Percentiles rank a stretch among this genome's conserved stretches.
These are phyloP conservation scores for Abortiporus biennis DNA, from an alignment of 1,284 basidiomycete species.

Conservation along the genomic window DNA sequence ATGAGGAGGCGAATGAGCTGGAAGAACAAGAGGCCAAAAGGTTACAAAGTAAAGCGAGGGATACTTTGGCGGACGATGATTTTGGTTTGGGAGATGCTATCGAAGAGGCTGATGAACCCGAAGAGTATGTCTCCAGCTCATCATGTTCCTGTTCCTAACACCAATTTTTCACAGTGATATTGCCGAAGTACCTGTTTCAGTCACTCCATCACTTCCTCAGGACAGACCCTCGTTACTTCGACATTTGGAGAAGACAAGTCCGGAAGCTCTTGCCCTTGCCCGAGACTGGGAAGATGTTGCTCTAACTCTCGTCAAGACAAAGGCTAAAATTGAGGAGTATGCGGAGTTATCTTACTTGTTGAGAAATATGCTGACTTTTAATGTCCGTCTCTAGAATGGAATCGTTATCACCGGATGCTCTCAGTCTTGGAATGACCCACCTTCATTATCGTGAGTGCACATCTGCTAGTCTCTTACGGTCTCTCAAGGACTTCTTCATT, in stretches of 20 bases:
- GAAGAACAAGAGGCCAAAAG: slow-evolving; percentile 86
- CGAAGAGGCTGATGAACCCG: slow-evolving; percentile 31
- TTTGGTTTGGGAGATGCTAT: slow-evolving; percentile 76
- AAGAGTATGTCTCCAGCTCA: slow-evolving; percentile 35
- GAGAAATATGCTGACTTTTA: too few relatives aligned
- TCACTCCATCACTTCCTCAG: slow-evolving; percentile 32
- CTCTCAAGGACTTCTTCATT: slow-evolving; percentile 4
- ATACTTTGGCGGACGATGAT: slow-evolving; percentile 72
- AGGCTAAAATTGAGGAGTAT: slow-evolving; percentile 52
- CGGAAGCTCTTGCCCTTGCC: slow-evolving; percentile 72
- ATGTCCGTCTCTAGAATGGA: slow-evolving; percentile 38
- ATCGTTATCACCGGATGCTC: slow-evolving; percentile 37
- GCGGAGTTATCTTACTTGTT: too few relatives aligned
- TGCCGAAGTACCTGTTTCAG: slow-evolving; percentile 26
- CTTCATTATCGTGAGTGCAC: slow-evolving; percentile 65
- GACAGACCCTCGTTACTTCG: slow-evolving; percentile 65
- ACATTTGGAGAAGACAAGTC: slow-evolving; percentile 75
- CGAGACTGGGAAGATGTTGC: slow-evolving; percentile 72
- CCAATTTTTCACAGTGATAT: slow-evolving; percentile 11
- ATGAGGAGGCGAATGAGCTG: slow-evolving; percentile 80
- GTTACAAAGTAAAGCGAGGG: slow-evolving; percentile 72
- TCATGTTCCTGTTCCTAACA: slow-evolving; percentile 1
- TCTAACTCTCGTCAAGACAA: slow-evolving; percentile 45
- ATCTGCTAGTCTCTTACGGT: slow-evolving; percentile 3
- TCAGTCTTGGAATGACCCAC: slow-evolving; percentile 63